Base-by-base conservation (phyloP, 805 yeast genomes). In the Zygosaccharomyces siamensis region DNA sequence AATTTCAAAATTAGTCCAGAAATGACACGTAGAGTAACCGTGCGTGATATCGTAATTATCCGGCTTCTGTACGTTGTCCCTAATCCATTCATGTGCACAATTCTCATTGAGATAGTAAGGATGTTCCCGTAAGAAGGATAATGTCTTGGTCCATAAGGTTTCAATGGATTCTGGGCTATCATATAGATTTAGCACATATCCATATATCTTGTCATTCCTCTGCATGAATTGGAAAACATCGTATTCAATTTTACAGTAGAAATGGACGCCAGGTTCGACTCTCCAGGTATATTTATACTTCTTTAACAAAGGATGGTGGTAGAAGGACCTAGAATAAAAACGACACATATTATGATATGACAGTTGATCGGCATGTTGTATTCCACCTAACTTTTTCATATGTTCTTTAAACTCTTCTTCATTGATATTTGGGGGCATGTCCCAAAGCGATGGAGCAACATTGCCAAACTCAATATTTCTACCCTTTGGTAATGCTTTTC, bases 1-100 rank as follows among this genome's bases (percentile, higher is more conserved):
- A 48, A 88, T 84, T 61, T 89, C 96, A 57, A 88, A 89, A 64
- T 88, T 89, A 21, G 90, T 80, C 96, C 96, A 89, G 67, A 89
- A 88, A 67, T 89, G 96, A 60, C 96, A 89, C 1, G 72, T 80
- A 64, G 71, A 80, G 68, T 71, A 72, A 10, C 79, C 79, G 16
- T 69, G 61, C 0, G 78, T 71, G 2, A 53, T 58, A n/a, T 63
- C 59, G 47, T 66, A 72, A 54, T 73, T 75, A 5, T 64, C 60
- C 10, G 81, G 86, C 58, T 72, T 77, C 60, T 69, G 82, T 67
- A 61, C 61, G 61, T 74, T 77, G 72, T 81, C 79, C 43, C 81
- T 76, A 37, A 86, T 61, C 81, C 84, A 86, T 38, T 75, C 78
- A 59, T 78, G 70, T 38, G 88, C 78, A 55, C 80, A 82, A 62